Evolutionary conservation across 1,284 basidiomycete species (phyloP), one percentile per base, ranked within the genome.

Genomic region (Tremellales sp.): DNA sequence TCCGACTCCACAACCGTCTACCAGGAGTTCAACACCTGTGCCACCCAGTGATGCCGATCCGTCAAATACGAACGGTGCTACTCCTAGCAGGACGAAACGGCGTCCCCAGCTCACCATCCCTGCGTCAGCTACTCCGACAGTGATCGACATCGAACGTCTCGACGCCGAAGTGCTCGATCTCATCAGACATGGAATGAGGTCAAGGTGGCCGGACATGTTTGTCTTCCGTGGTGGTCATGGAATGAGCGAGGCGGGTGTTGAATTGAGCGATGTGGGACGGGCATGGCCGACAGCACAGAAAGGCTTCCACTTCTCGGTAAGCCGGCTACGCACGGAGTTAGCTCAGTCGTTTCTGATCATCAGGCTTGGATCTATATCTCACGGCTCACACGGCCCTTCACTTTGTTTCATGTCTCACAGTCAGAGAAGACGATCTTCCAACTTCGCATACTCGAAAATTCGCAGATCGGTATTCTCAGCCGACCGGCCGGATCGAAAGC

Each of bases 381-480:
- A 25, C 66, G 65, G 43, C 52, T 75, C 31, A 69, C 68, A 31
- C 58, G 62, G 17, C 60, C 69, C 3, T 53, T 75, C 21, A 68
- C 65, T 2, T 48, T 75, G 11, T 50, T 75, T 3, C 67, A 72
- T 26, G 49, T 68, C 17, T 69, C 62, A 15, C 67, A 71, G 42
- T 49, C 52, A n/a, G 57, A 56, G 33, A 47, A 60, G 37, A 56
- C 64, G 3, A 49, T 74, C 10, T 56, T 75, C 46, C 62, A 62
- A 4, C 44, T 75, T 7, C 62, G 70, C 10, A 62, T 75, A 4
- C 56, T 75, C 12, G 72, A 73, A 29, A 73, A 70, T 43, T 73
- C 73, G 5, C 70, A 73, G 40, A 70, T 75, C 21, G 67, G 62
- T 2, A 54, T 75, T 42, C 35, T 37, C n/a, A 44, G 29, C 22